Percentiles rank a stretch among this genome's conserved stretches.
Evolutionary conservation across 306 rosid genomes (phyloP).

Genomic region (Dalbergia cochinchinensis): DNA sequence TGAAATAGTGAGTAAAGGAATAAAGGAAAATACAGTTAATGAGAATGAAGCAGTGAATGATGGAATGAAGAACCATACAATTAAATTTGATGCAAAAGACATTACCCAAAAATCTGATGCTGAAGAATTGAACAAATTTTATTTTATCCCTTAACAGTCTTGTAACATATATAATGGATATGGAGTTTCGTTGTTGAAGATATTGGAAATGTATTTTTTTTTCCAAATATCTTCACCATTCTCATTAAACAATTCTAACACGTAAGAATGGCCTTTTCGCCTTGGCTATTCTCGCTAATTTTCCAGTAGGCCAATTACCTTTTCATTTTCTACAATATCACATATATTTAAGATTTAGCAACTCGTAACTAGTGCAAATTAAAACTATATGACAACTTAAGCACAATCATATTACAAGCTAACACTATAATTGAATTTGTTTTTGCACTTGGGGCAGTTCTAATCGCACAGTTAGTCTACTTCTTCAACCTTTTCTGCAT

Average conservation of each 20-base stretch:
- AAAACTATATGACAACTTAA: not conserved
- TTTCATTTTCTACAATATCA: not conserved
- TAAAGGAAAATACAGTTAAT: too few species aligned
- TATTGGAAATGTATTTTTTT: conserved; percentile 57
- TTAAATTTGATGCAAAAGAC: too few species aligned
- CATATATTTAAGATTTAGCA: conserved; percentile 4
- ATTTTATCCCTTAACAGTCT: conserved; percentile 54
- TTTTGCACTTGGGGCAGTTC: conserved; percentile 70
- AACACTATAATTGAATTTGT: conserved; percentile 64
- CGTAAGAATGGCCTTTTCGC: conserved; percentile 37
- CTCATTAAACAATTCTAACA: conserved; percentile 40
- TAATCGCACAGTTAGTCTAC: conserved; percentile 51
- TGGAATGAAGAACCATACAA: too few species aligned
- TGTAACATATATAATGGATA: conserved; percentile 51
- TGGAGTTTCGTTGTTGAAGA: conserved; percentile 56
- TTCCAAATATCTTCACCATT: not conserved
- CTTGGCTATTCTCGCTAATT: not conserved
- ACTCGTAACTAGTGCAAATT: not conserved
- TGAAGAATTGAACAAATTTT: not conserved
- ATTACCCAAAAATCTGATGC: too few species aligned
- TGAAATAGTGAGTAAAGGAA: too few species aligned
- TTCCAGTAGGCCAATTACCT: conserved; percentile 59
- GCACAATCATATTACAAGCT: conserved; percentile 60
- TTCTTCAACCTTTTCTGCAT: conserved; percentile 65
- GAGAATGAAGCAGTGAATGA: too few species aligned